These are phyloP conservation scores for Coffea humblotiana DNA, from an alignment of 305 asterid genomes.

Conservation along the genomic window DNA sequence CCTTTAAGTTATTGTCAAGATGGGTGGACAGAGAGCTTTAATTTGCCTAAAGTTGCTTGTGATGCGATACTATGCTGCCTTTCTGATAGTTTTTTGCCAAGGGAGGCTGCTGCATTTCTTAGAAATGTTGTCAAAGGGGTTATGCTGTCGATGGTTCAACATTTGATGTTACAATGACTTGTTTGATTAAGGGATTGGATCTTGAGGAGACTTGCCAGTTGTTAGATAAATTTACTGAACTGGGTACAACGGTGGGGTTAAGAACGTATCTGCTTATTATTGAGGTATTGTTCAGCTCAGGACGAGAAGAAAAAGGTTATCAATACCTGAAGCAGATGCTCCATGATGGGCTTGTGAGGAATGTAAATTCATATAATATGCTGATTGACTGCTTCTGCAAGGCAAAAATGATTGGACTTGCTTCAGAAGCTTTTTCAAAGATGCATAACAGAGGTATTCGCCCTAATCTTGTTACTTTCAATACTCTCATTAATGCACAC, in stretches of 20 bases:
- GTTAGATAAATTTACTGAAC: conserved; percentile 50
- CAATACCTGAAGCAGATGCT: conserved; percentile 51
- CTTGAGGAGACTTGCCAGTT: conserved; percentile 59
- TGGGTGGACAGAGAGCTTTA: conserved; percentile 58
- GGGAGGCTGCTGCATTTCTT: conserved; percentile 51
- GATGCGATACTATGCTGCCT: conserved; percentile 59
- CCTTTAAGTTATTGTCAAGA: conserved; percentile 47
- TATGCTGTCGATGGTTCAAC: conserved; percentile 61
- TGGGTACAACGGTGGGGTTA: conserved; percentile 52
- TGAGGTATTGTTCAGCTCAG: conserved; percentile 56
- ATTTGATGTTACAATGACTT: conserved; percentile 52
- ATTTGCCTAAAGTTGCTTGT: conserved; percentile 63
- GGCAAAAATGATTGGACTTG: conserved; percentile 61
- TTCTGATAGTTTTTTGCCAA: conserved; percentile 49
- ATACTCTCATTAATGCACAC: conserved; percentile 75
- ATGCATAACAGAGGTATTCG: conserved; percentile 55
- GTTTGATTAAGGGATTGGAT: conserved; percentile 68
- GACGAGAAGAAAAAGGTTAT: conserved; percentile 57
- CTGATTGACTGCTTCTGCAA: conserved; percentile 84
- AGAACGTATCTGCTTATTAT: conserved; percentile 53
- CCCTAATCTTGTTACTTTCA: conserved; percentile 73
- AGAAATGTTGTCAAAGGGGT: conserved; percentile 48
- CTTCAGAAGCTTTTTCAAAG: conserved; percentile 49
- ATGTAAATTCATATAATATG: conserved; percentile 64
- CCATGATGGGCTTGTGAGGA: conserved; percentile 44